phyloP scores from a whole-genome alignment of 1,139 yeast genomes.

The Sugiyamaella japonica region DNA sequence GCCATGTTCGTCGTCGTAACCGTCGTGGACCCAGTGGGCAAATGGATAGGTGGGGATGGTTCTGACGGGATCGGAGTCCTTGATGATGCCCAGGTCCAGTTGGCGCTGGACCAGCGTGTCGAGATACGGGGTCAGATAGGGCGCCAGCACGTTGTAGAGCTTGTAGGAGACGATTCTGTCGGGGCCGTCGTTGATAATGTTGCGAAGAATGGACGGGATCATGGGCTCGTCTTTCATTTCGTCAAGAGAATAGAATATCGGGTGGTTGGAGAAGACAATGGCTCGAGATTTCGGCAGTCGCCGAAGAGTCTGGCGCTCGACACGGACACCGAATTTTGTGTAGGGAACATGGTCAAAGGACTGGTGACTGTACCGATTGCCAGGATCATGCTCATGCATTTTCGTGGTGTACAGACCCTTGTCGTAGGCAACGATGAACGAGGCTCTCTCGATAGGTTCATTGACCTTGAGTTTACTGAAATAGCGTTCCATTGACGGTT shows the following conservation, averaged over 20 bases:
- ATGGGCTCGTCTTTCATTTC: slow-evolving; percentile 79
- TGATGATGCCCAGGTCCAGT: slow-evolving; percentile 54
- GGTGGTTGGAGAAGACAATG: slow-evolving; percentile 64
- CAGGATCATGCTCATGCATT: slow-evolving; percentile 39
- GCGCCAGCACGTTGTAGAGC: slow-evolving; percentile 56
- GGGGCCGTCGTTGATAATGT: slow-evolving; percentile 66
- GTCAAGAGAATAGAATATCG: slow-evolving; percentile 65
- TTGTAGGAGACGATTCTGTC: slow-evolving; percentile 64
- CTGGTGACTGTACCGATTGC: slow-evolving; percentile 9
- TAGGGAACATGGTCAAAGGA: slow-evolving; percentile 33
- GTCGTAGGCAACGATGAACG: slow-evolving; percentile 76
- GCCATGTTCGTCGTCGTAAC: slow-evolving; percentile 27
- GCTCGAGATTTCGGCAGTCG: slow-evolving; percentile 64
- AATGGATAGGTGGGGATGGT: slow-evolving; percentile 67
- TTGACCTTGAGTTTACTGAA: slow-evolving; percentile 59
- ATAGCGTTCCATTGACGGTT: slow-evolving; percentile 75
- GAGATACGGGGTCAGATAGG: slow-evolving; percentile 58
- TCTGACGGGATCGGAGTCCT: slow-evolving; percentile 56
- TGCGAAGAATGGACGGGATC: slow-evolving; percentile 64
- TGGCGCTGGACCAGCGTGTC: slow-evolving; percentile 60
- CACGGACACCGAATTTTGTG: slow-evolving; percentile 55
- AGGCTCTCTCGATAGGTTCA: slow-evolving; percentile 70
- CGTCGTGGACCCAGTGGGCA: slow-evolving; percentile 43
- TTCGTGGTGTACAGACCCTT: slow-evolving; percentile 55
- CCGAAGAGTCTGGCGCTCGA: slow-evolving; percentile 66